Percentiles rank a stretch among this genome's conserved stretches.
Evolutionary conservation across 2,329 filamentous ascomycete genomes (phyloP).

Genomic region (Apiospora koreana): DNA sequence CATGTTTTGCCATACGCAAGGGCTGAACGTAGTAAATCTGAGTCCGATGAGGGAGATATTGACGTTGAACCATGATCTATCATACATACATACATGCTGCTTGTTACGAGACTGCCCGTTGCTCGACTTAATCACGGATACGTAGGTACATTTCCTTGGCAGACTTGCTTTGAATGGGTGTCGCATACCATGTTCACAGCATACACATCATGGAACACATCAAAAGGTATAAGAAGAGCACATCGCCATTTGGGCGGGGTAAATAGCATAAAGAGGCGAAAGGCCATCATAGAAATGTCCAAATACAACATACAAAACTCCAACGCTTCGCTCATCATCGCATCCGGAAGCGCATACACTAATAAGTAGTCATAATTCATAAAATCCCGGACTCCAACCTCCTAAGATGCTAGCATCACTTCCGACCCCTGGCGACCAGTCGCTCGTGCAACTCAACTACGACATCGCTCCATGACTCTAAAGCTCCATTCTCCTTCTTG

Average conservation of each 20-base stretch:
- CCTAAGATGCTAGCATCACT: conserved; percentile 29
- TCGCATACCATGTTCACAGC: neutral
- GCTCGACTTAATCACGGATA: neutral
- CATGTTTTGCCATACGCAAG: neutral
- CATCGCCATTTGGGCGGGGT: neutral
- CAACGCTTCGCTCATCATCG: neutral
- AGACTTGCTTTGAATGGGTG: neutral
- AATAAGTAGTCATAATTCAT: neutral
- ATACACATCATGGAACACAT: neutral
- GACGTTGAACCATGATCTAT: neutral
- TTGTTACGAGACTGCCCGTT: neutral
- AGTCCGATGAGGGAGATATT: neutral
- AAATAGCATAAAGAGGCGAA: neutral
- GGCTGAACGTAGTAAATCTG: neutral
- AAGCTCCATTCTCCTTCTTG: conserved; percentile 34
- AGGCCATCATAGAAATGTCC: neutral
- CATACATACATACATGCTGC: neutral
- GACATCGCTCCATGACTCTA: conserved; percentile 53
- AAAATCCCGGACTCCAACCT: neutral
- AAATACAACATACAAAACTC: neutral
- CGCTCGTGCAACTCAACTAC: conserved; percentile 56
- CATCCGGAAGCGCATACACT: neutral
- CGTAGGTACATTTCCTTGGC: neutral
- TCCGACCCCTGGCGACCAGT: conserved; percentile 57
- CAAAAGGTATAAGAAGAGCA: neutral